Percentiles rank a stretch among this genome's conserved stretches.
Conservation (phyloP, 208 protist genomes). For the Blastocrithidia nonstop region DNA sequence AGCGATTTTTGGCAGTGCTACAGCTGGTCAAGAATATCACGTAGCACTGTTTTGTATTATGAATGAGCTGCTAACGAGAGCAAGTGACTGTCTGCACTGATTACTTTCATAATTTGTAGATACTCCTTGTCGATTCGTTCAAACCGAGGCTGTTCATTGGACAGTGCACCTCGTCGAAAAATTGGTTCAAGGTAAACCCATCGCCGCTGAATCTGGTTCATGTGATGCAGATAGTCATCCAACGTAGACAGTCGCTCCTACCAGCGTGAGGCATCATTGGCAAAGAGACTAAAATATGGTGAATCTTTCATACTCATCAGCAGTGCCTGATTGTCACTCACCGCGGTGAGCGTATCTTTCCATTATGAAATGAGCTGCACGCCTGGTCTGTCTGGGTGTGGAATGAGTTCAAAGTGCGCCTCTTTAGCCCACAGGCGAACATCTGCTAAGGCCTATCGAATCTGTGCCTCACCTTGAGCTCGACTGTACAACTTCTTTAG, state of each 20-base stretch:
- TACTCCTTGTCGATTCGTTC: conserved; percentile 91
- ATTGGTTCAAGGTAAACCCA: conserved; percentile 99
- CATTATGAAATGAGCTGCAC: conserved; percentile 94
- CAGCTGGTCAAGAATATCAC: conserved; percentile 90
- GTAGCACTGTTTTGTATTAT: conserved; percentile 72
- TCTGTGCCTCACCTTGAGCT: conserved; percentile 92
- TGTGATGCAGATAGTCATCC: conserved; percentile 81
- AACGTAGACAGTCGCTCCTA: conserved; percentile 86
- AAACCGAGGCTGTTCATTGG: conserved; percentile 93
- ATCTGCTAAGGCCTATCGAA: conserved; percentile 92
- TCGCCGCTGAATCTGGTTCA: conserved; percentile 96
- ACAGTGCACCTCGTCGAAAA: conserved; percentile 92
- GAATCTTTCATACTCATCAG: conserved; percentile 95
- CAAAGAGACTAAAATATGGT: conserved; percentile 89
- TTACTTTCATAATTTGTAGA: conserved; percentile 80
- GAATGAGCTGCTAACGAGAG: conserved; percentile 65
- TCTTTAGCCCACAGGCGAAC: conserved; percentile 85
- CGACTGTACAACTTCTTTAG: conserved; percentile 89
- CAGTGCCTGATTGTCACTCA: conserved; percentile 94
- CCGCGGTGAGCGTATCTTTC: conserved; percentile 89
- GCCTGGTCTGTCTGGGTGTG: conserved; percentile 52
- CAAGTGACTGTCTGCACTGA: conserved; percentile 74
- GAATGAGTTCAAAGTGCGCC: conserved; percentile 67
- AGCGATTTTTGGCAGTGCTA: conserved; percentile 94
- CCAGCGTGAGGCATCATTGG: conserved; percentile 83